Evolutionary conservation across 2,329 filamentous ascomycete species (phyloP).

Genomic region (Phoma sp.): DNA sequence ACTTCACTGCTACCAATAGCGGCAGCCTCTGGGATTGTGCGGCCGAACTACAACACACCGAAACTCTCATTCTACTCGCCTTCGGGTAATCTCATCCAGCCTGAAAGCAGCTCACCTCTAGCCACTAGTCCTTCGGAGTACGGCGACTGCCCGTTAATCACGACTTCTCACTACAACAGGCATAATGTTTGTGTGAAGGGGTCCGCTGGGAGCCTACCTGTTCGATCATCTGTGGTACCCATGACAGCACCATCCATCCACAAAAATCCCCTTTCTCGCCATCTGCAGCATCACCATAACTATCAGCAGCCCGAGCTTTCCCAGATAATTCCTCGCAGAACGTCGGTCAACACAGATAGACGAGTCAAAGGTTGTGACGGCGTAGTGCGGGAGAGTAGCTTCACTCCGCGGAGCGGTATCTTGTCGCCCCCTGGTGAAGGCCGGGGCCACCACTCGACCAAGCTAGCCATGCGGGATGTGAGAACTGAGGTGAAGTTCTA

Average conservation of each 20-base stretch:
- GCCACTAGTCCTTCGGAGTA: constrained; percentile 15
- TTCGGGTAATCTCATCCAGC: constrained; percentile 43
- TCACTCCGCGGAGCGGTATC: constrained; percentile 24
- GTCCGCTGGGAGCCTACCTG: neutral
- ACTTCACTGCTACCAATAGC: constrained; percentile 46
- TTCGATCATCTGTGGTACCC: constrained; percentile 27
- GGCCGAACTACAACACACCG: constrained; percentile 32
- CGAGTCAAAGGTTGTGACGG: constrained; percentile 39
- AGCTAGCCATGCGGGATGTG: constrained; percentile 13
- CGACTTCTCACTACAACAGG: constrained; percentile 19
- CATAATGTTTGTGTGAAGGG: neutral
- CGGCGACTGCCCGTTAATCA: constrained; percentile 9
- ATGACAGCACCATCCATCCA: constrained; percentile 29
- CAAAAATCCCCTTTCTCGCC: constrained; percentile 28
- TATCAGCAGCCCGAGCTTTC: constrained; percentile 22
- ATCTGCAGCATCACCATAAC: constrained; percentile 32
- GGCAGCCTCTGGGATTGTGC: constrained; percentile 45
- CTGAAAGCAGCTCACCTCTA: constrained; percentile 25
- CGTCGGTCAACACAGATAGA: constrained; percentile 14
- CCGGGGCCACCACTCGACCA: constrained; percentile 7
- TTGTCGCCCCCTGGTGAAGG: constrained; percentile 1
- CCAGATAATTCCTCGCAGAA: constrained; percentile 23
- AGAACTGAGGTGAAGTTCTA: constrained; percentile 21
- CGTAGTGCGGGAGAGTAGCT: constrained; percentile 28
- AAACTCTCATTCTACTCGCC: constrained; percentile 43